phyloP scores from a whole-genome alignment of 2,329 filamentous ascomycete genomes.

The Camillea tinctor region DNA sequence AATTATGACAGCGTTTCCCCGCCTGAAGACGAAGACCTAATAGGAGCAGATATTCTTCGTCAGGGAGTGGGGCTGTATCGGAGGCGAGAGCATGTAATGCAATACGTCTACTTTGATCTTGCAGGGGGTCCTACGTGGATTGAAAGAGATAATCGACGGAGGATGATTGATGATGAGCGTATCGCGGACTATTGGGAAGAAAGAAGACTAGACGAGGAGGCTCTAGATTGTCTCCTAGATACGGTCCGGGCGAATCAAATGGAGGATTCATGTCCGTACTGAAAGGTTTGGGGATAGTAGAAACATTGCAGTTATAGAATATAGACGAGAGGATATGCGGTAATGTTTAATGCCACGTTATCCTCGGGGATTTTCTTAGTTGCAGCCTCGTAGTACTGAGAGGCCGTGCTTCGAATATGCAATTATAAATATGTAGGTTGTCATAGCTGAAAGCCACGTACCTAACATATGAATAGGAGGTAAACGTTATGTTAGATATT shows the following conservation, averaged over 20 bases:
- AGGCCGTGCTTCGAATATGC: too few species aligned
- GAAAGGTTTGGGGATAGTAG: neutral
- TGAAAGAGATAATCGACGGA: neutral
- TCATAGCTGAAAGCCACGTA: too few species aligned
- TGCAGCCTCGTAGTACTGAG: too few species aligned
- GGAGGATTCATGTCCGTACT: neutral
- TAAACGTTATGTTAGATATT: too few species aligned
- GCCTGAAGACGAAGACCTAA: neutral
- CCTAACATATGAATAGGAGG: too few species aligned
- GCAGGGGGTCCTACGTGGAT: neutral
- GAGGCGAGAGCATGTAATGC: slow-evolving; percentile 1
- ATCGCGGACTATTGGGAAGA: neutral
- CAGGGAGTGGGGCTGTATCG: neutral
- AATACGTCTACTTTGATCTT: neutral
- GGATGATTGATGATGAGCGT: neutral
- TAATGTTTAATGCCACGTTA: too few species aligned
- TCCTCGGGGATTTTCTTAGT: too few species aligned
- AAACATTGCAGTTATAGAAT: neutral
- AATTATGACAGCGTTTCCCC: slow-evolving; percentile 9
- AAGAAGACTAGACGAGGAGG: neutral
- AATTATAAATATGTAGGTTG: too few species aligned
- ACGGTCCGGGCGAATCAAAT: neutral
- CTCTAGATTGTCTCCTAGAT: neutral
- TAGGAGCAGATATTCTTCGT: neutral
- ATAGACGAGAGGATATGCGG: too few species aligned